Conservation (phyloP, 2,329 filamentous ascomycete genomes). For the Calonectria pauciramosa region DNA sequence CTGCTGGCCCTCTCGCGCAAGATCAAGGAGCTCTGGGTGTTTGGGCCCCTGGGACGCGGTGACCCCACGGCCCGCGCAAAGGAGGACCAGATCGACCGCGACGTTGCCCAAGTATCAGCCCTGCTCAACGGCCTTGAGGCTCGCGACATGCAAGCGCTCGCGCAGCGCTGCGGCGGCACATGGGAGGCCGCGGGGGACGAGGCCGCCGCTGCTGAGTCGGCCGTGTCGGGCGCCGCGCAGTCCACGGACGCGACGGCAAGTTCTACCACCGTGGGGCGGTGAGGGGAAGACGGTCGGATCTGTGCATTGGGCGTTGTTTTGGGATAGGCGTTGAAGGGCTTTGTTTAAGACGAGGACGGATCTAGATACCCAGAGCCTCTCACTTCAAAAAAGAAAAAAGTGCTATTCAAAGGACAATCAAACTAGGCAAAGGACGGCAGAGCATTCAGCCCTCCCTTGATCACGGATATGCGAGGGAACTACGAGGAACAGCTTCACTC, state of each 20-base stretch:
- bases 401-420: not conserved
- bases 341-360: constrained; percentile 8
- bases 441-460: not conserved
- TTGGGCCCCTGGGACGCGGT: constrained; percentile 56
- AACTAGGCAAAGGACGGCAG: not conserved
- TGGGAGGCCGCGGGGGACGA: constrained; percentile 49
- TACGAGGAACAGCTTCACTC: not conserved
- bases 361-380: constrained; percentile 35
- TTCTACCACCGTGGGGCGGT: not conserved
- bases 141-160: constrained; percentile 50
- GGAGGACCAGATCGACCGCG: constrained; percentile 53
- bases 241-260: not conserved
- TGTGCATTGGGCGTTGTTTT: constrained; percentile 10
- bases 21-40: constrained; percentile 62
- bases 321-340: not conserved
- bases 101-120: constrained; percentile 52
- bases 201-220: constrained; percentile 16
- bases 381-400: constrained; percentile 19
- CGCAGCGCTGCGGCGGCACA: constrained; percentile 51
- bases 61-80: constrained; percentile 52
- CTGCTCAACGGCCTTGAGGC: constrained; percentile 54
- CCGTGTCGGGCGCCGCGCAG: constrained; percentile 14
- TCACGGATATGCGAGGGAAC: not conserved
- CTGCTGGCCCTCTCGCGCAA: constrained; percentile 59
- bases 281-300: not conserved